Conservation (phyloP, 1,139 yeast genomes). For the Geotrichum citri-aurantii region DNA sequence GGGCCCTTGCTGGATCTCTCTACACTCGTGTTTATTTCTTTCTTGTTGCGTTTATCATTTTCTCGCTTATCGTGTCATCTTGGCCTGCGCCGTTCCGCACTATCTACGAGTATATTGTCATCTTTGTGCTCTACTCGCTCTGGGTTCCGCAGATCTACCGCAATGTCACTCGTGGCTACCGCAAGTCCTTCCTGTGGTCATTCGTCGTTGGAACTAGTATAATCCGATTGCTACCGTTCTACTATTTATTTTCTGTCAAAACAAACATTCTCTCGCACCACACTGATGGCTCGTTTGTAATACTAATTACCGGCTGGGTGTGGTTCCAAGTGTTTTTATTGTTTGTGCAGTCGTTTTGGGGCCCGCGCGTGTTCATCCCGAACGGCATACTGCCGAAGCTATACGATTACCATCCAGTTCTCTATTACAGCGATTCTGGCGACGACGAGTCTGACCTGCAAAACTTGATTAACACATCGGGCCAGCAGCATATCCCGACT, state of each 20-base stretch:
- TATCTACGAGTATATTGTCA: constrained; percentile 51
- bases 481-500: not conserved
- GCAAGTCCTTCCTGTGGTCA: constrained; percentile 59
- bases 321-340: constrained; percentile 50
- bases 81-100: constrained; percentile 60
- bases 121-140: constrained; percentile 55
- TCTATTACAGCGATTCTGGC: constrained; percentile 46
- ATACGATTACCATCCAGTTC: constrained; percentile 70
- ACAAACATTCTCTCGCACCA: constrained; percentile 50
- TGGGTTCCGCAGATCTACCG: constrained; percentile 92
- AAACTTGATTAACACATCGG: constrained; percentile 45
- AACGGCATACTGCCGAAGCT: constrained; percentile 67
- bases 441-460: constrained; percentile 29
- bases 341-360: constrained; percentile 57
- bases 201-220: constrained; percentile 63
- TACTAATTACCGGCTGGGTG: constrained; percentile 48
- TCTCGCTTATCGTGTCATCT: constrained; percentile 50
- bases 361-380: constrained; percentile 80
- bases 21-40: constrained; percentile 58
- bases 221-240: constrained; percentile 57
- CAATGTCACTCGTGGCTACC: constrained; percentile 59
- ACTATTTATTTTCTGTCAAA: constrained; percentile 49
- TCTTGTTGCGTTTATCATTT: constrained; percentile 52
- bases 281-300: constrained; percentile 47
- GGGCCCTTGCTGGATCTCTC: constrained; percentile 52